These are phyloP conservation scores for Fremontodendron californicum DNA, from an alignment of 345 rosid genomes.

Conservation along the genomic window DNA sequence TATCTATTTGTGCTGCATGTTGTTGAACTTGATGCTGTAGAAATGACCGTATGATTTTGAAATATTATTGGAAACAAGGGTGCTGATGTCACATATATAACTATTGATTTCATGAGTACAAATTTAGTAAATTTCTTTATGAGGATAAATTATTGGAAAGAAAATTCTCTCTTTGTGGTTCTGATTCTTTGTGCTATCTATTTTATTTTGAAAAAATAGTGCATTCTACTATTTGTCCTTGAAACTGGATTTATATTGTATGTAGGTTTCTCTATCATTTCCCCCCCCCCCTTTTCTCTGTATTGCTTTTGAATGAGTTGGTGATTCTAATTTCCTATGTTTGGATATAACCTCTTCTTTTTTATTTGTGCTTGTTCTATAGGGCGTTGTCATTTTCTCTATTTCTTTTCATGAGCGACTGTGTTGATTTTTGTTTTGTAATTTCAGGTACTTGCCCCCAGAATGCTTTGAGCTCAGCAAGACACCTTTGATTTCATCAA, in stretches of 20 bases:
- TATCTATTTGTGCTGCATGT: not conserved
- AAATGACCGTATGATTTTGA: not conserved
- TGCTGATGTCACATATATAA: not conserved
- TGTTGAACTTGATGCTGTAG: not conserved
- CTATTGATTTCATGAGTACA: not conserved
- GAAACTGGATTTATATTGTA: not conserved
- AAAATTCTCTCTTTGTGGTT: not conserved
- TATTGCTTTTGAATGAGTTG: not conserved
- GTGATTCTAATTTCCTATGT: not conserved
- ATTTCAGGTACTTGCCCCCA: slow-evolving; percentile 90
- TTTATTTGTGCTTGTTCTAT: not conserved
- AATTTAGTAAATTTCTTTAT: not conserved
- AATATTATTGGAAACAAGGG: not conserved
- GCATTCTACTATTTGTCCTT: not conserved
- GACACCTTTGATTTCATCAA: slow-evolving; percentile 92
- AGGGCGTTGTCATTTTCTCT: not conserved
- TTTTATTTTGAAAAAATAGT: not conserved
- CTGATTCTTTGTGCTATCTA: not conserved
- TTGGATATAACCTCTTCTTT: not conserved
- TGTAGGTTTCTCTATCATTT: not conserved
- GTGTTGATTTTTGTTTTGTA: slow-evolving; percentile 8
- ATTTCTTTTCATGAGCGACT: not conserved
- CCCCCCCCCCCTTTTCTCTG: not conserved
- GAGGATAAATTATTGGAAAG: not conserved
- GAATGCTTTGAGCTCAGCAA: slow-evolving; percentile 96